Conservation (phyloP, 805 yeast species). For the Ogataea pilisensis region DNA sequence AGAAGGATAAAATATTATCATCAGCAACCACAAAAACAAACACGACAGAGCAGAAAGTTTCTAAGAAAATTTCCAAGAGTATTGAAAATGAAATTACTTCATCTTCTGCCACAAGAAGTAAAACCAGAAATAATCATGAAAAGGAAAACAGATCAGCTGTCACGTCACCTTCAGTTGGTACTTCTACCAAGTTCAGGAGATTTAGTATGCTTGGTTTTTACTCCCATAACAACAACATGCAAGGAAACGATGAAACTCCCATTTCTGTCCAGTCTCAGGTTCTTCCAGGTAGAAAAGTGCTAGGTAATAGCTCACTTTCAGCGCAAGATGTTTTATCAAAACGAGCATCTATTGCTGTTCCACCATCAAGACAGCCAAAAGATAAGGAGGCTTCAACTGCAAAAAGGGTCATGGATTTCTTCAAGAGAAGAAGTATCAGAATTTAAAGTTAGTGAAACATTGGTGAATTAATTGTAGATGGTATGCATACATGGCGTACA, state of each 20-base stretch:
- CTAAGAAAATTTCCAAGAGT: background rate
- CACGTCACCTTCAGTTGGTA: conserved; percentile 3
- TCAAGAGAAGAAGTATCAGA: conserved; percentile 58
- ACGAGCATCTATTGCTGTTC: background rate
- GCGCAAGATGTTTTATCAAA: conserved; percentile 6
- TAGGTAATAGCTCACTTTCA: conserved; percentile 13
- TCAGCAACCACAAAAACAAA: too few relatives aligned
- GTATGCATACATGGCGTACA: too few relatives aligned
- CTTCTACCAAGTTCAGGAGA: conserved; percentile 26
- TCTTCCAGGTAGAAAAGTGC: conserved; percentile 32
- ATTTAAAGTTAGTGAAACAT: too few relatives aligned
- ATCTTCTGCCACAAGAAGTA: background rate
- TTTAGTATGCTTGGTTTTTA: conserved; percentile 33
- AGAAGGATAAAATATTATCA: too few relatives aligned
- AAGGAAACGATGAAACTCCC: background rate
- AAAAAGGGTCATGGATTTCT: conserved; percentile 71
- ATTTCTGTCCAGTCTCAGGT: conserved; percentile 14
- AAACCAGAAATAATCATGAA: conserved; percentile 17
- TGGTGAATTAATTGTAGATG: too few relatives aligned
- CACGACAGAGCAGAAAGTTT: background rate
- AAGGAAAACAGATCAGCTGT: conserved; percentile 20
- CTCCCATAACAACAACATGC: conserved; percentile 10
- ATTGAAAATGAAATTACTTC: background rate
- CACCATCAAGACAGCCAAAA: conserved; percentile 26
- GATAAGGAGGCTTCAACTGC: conserved; percentile 69